Conservation (phyloP, 192 early-diverging fungal genomes). For the Backusella sp. region DNA sequence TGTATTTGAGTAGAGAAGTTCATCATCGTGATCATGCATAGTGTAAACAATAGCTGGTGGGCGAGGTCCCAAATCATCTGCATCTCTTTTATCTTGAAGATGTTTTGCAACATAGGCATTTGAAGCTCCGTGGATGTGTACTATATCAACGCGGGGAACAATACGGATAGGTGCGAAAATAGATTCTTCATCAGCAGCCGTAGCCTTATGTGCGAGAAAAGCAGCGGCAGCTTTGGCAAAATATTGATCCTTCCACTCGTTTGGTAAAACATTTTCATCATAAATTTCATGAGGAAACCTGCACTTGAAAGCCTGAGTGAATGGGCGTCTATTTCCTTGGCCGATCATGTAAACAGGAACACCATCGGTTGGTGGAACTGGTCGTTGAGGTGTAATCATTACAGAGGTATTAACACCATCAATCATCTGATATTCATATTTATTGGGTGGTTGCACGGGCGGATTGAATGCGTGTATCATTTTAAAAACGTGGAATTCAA, state of each 20-base stretch:
- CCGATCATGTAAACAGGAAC: slow-evolving; percentile 56
- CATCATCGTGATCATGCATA: slow-evolving; percentile 56
- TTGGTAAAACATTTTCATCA: slow-evolving; percentile 42
- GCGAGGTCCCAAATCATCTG: slow-evolving; percentile 35
- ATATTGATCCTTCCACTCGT: slow-evolving; percentile 57
- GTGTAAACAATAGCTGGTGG: slow-evolving; percentile 58
- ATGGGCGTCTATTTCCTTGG: slow-evolving; percentile 44
- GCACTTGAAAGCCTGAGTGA: slow-evolving; percentile 46
- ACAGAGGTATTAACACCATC: slow-evolving; percentile 5
- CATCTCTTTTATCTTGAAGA: slow-evolving; percentile 31
- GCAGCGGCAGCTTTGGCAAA: slow-evolving; percentile 56
- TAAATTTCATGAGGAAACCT: slow-evolving; percentile 44
- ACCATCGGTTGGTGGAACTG: background rate
- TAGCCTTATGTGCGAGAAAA: slow-evolving; percentile 46
- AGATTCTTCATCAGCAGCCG: slow-evolving; percentile 45
- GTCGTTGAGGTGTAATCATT: background rate
- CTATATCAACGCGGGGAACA: slow-evolving; percentile 43
- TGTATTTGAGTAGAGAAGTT: slow-evolving; percentile 50
- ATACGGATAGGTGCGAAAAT: slow-evolving; percentile 40
- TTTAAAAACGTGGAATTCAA: slow-evolving; percentile 45
- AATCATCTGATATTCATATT: slow-evolving; percentile 15
- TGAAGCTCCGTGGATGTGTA: slow-evolving; percentile 55
- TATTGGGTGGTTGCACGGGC: slow-evolving; percentile 10
- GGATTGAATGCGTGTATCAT: slow-evolving; percentile 29
- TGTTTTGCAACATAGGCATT: slow-evolving; percentile 52